Evolutionary conservation across 2,329 filamentous ascomycete genomes (phyloP), one percentile per base, ranked within the genome.

Genomic region (Phialophora chinensis): DNA sequence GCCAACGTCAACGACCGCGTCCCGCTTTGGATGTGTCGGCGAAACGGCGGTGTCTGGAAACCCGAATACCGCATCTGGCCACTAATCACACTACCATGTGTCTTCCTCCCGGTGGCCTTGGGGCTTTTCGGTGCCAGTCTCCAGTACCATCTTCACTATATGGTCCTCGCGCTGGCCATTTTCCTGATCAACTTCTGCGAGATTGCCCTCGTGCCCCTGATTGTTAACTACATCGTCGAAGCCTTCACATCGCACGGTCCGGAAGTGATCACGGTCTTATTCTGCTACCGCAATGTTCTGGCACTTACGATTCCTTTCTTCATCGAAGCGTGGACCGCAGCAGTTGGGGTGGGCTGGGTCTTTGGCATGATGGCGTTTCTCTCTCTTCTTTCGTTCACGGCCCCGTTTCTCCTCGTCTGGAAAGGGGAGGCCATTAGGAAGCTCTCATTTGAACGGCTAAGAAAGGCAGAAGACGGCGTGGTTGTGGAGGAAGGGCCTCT

Each of bases 21-120:
- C 6, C 72, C 73, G 0, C 60, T 74, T 11, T 61, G 50, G 38
- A 50, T 73, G 1, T 68, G 66, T 62, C 60, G 59, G 10, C 71
- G 69, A 1, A 60, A 56, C 49, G 71, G 71, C 44, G 77, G 77
- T 5, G 69, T 70, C 33, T 81, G 79, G 79, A 75, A 76, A 44
- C 76, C 79, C 7, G 79, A 81, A 68, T 79, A 78, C 63, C 75
- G 79, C 11, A 75, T 81, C 14, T 73, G 76, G 59, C 66, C 72
- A 8, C 65, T 78, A 1, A 74, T 72, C 66, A 67, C 75, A 1
- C 74, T 75, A 2, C 71, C 72, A 12, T 66, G 79, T 11, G 68
- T 79, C 14, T 69, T 74, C n/a, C 73, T 71, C 47, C 66, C 59
- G 50, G 62, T 79, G 8, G 76, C 76, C 2, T 70, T 79, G 20